Conservation (phyloP, 2,329 filamentous ascomycete genomes). For the Aspergillus sp. region DNA sequence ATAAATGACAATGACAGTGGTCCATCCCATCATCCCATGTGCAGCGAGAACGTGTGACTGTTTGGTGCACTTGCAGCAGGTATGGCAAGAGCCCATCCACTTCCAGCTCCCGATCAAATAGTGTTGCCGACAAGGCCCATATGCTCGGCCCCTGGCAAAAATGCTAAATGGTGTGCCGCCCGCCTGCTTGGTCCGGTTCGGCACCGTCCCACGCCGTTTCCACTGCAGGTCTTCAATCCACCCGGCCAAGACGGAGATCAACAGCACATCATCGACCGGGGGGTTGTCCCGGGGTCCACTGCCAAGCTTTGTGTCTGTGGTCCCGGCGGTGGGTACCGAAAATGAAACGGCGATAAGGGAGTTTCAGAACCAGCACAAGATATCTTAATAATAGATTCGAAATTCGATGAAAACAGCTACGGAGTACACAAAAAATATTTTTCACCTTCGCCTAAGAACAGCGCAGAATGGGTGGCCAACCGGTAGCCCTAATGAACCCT, state of each 20-base stretch:
- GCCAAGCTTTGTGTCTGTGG: constrained; percentile 28
- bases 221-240: neutral
- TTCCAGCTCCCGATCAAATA: constrained; percentile 4
- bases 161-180: constrained; percentile 16
- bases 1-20: neutral
- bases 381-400: neutral
- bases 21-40: neutral
- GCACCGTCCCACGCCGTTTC: constrained; percentile 1
- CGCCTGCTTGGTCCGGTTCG: constrained; percentile 13
- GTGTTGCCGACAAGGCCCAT: neutral
- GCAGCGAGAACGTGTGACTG: neutral
- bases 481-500: neutral
- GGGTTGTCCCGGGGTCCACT: constrained; percentile 28
- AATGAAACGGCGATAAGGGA: constrained; percentile 8
- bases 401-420: neutral
- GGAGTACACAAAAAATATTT: neutral
- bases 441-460: neutral
- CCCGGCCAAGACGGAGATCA: constrained; percentile 31
- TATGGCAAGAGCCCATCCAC: neutral
- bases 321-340: constrained; percentile 14
- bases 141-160: constrained; percentile 1
- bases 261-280: constrained; percentile 26
- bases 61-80: neutral
- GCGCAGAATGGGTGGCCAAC: neutral
- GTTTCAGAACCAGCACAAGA: neutral